Evolutionary conservation across 306 rosid species (phyloP).

Genomic region (Hippophae tibetana): DNA sequence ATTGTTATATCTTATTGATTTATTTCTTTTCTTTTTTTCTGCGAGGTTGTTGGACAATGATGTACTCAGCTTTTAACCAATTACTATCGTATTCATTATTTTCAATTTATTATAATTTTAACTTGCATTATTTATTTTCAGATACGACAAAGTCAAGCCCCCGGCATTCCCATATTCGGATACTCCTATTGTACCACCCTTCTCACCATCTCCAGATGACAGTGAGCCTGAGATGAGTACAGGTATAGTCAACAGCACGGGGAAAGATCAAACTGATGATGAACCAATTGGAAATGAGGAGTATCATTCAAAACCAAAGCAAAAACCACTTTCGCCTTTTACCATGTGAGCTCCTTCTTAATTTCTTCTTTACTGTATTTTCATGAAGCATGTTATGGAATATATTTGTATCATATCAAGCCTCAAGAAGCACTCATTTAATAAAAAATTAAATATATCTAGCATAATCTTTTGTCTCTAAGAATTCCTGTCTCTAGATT

Average conservation of each 20-base stretch:
- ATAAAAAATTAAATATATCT: too few species aligned
- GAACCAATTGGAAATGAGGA: conserved; percentile 16
- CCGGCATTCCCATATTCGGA: conserved; percentile 73
- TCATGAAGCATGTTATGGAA: too few species aligned
- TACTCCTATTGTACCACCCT: conserved; percentile 28
- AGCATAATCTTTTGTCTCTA: too few species aligned
- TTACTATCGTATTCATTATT: too few species aligned
- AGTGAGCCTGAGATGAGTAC: conserved; percentile 11
- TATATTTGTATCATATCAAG: too few species aligned
- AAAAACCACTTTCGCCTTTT: conserved; percentile 62
- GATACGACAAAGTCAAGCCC: conserved; percentile 72
- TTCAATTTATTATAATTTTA: too few species aligned
- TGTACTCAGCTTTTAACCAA: too few species aligned
- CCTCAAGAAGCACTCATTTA: too few species aligned
- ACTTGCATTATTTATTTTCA: conserved; percentile 19
- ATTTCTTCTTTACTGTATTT: neutral
- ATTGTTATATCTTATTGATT: too few species aligned
- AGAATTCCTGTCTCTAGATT: too few species aligned
- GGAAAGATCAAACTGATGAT: conserved; percentile 26
- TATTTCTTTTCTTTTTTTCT: too few species aligned
- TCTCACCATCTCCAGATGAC: conserved; percentile 22
- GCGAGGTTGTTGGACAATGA: too few species aligned
- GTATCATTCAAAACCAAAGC: conserved; percentile 31
- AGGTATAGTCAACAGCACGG: conserved; percentile 31
- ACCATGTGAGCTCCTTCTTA: conserved; percentile 43